Base-by-base conservation (phyloP, 208 protist genomes). In the Vickermania spadyakhi region DNA sequence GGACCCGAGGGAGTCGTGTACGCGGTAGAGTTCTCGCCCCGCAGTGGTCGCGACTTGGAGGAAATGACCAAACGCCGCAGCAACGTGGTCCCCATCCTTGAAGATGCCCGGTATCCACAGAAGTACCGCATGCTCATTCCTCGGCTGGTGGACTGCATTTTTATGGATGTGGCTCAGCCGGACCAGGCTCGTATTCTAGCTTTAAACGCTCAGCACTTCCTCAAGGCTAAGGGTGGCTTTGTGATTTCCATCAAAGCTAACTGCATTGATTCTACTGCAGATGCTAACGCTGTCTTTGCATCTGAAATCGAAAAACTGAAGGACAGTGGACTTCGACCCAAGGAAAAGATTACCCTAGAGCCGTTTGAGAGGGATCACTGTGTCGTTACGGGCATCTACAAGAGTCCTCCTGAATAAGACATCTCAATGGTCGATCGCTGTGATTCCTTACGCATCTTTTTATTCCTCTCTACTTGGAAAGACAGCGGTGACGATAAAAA, bases 81-180 rank as follows among this genome's bases (percentile, higher is more conserved):
- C 54, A 99, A 99, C 84, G 96, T 99, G 57, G 97, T 99, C 61
- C 99, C 99, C 28, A 99, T 99, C 62, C 93, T 99, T 30, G 98
- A 99, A 78, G 99, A 99, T 84, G 99, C 99, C 41, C 88, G 99
- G 50, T 97, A 99, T 76, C 99, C 99, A 28, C 86, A 98, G 62
- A 99, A 99, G 82, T 99, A 99, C 86, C 81, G 96, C 62, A 99
- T 99, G 97, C 81, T 99, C 30, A 93, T 99, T 31, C 95, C 96
- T 57, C 89, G 93, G 55, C 98, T 99, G 90, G 98, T 99, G 56
- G 99, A 99, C 81, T 90, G 79, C 64, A 91, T 99, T 60, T 99
- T 99, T 75, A 98, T 98, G 73, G 99, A 99, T 80, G 99, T 99
- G 21, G 98, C 99, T n/a, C 98, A 99, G 92, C 98, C 98, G 22